phyloP scores from a whole-genome alignment of 139 green algal genomes.

The Haematococcus sp. region DNA sequence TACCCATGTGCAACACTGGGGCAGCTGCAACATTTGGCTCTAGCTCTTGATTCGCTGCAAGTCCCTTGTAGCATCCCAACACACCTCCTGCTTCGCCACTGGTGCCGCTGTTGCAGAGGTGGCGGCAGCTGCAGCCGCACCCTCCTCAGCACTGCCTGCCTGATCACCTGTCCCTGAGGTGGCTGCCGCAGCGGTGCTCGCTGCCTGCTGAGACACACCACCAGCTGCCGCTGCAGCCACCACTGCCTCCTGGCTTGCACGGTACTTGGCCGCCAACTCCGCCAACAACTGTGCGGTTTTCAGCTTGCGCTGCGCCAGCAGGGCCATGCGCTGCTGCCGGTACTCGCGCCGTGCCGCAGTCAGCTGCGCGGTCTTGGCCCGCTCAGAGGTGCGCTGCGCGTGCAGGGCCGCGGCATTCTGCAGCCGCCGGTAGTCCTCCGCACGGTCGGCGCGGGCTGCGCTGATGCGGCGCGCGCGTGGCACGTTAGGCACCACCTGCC shows the following conservation, averaged over 20 bases:
- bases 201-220: not conserved
- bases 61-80: no score
- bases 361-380: constrained; percentile 4
- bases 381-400: constrained; percentile 20
- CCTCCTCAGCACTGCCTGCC: not conserved
- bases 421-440: constrained; percentile 36
- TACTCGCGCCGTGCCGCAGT: constrained; percentile 12
- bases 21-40: no score
- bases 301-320: constrained; percentile 19
- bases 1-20: no score
- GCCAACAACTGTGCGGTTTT: constrained; percentile 11
- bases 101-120: constrained; percentile 12
- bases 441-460: constrained; percentile 16
- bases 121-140: not conserved
- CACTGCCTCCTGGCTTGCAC: not conserved
- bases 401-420: constrained; percentile 37
- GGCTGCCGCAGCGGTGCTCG: not conserved
- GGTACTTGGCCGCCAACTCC: not conserved
- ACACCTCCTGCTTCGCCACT: constrained; percentile 2
- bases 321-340: constrained; percentile 14
- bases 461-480: constrained; percentile 24
- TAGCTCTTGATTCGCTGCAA: no score
- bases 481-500: constrained; percentile 16
- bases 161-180: not conserved
- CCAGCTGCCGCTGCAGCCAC: not conserved